phyloP scores from a whole-genome alignment of 305 asterid genomes.

The Plantago coronopus region DNA sequence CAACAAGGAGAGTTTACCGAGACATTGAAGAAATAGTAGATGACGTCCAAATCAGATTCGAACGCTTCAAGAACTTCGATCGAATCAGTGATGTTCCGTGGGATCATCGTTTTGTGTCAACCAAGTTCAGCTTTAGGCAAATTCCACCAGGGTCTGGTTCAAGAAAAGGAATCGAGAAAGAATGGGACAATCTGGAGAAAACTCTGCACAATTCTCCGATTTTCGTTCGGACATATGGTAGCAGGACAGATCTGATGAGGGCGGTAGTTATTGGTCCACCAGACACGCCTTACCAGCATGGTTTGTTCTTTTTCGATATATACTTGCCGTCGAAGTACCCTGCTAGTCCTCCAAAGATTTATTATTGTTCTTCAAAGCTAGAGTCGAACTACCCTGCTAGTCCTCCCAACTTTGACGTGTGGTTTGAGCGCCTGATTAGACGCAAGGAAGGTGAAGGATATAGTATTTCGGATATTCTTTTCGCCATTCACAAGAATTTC shows the following conservation, averaged over 20 bases:
- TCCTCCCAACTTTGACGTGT: no score
- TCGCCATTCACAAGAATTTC: background rate
- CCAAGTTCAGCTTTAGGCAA: background rate
- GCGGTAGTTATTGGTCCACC: conserved; percentile 1
- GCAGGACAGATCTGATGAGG: conserved; percentile 10
- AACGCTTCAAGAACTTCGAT: background rate
- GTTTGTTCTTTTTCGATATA: conserved; percentile 7
- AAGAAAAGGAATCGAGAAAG: background rate
- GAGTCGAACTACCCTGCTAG: no score
- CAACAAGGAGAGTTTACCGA: background rate
- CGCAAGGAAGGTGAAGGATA: background rate
- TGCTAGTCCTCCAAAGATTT: background rate
- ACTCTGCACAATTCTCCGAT: background rate
- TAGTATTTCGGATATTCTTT: conserved; percentile 3
- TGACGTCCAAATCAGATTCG: background rate
- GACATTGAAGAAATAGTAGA: background rate
- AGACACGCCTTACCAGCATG: background rate
- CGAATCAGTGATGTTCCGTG: background rate
- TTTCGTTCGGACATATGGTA: conserved; percentile 2
- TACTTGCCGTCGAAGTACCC: conserved; percentile 4
- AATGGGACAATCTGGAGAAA: background rate
- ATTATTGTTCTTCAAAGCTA: background rate
- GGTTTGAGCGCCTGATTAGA: background rate
- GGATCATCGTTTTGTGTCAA: background rate
- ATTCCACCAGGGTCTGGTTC: no score